Percentiles rank a stretch among this genome's conserved stretches.
Evolutionary conservation across 257 asterid species (phyloP).

Genomic region (Scutellaria minor): DNA sequence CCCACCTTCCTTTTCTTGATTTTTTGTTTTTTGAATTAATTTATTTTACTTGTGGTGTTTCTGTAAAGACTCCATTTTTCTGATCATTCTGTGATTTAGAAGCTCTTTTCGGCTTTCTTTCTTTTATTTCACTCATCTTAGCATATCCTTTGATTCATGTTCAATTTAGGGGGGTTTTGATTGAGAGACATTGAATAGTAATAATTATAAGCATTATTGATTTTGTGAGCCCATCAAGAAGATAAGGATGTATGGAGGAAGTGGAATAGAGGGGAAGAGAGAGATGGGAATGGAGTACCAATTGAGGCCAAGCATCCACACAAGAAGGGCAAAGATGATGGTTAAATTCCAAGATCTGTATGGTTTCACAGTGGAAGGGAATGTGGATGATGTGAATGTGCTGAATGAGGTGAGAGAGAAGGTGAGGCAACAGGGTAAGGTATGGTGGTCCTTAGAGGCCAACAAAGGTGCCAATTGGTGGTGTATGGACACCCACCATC

Average conservation of each 20-base stretch:
- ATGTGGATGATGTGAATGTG: slow-evolving; percentile 97
- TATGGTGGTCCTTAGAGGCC: slow-evolving; percentile 96
- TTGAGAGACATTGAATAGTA: background rate
- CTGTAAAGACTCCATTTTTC: background rate
- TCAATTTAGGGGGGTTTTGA: background rate
- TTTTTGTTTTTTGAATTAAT: background rate
- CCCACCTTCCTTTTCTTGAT: slow-evolving; percentile 23
- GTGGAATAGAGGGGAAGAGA: slow-evolving; percentile 54
- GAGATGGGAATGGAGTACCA: slow-evolving; percentile 74
- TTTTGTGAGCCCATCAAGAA: background rate
- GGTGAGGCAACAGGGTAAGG: slow-evolving; percentile 88
- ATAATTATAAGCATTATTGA: too few species aligned
- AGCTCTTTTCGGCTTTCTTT: slow-evolving; percentile 1
- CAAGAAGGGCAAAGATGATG: slow-evolving; percentile 87
- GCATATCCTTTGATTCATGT: slow-evolving; percentile 2
- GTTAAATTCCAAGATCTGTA: slow-evolving; percentile 97
- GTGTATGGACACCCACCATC: slow-evolving; percentile 70
- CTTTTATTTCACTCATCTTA: background rate
- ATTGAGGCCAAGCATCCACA: slow-evolving; percentile 89
- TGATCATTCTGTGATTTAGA: slow-evolving; percentile 26
- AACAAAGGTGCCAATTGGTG: slow-evolving; percentile 92
- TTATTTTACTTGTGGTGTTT: background rate
- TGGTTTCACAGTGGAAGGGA: slow-evolving; percentile 92
- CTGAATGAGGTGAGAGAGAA: slow-evolving; percentile 97
- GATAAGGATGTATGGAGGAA: slow-evolving; percentile 57